phyloP scores from a whole-genome alignment of 306 rosid species.

The Datisca glomerata region DNA sequence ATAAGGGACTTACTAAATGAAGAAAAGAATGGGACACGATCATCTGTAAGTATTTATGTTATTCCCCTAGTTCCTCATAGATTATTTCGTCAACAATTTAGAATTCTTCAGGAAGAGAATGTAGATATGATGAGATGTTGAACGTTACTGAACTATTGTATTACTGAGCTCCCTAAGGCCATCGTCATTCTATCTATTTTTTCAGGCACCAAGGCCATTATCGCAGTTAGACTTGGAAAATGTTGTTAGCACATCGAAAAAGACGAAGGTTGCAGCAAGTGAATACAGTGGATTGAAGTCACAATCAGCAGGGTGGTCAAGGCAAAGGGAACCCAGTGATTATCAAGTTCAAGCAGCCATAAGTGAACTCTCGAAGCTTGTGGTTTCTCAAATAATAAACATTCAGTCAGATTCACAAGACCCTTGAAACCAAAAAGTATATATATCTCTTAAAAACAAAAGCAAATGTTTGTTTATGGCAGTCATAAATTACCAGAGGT shows the following conservation, averaged over 20 bases:
- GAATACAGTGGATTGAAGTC: constrained; percentile 49
- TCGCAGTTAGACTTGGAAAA: constrained; percentile 58
- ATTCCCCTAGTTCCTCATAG: too few relatives aligned
- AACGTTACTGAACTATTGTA: constrained; percentile 3
- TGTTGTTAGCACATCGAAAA: constrained; percentile 50
- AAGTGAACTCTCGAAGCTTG: constrained; percentile 61
- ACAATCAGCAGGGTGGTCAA: constrained; percentile 34
- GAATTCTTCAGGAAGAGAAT: not conserved
- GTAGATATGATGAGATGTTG: constrained; percentile 10
- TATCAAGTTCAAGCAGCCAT: constrained; percentile 62
- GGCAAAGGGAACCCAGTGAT: constrained; percentile 46
- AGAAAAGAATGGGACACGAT: constrained; percentile 58
- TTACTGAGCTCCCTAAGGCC: too few relatives aligned
- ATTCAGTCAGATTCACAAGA: constrained; percentile 54
- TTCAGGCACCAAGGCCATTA: constrained; percentile 62
- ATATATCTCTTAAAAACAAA: too few relatives aligned
- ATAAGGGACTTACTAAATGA: constrained; percentile 68
- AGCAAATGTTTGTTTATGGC: too few relatives aligned
- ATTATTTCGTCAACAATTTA: not conserved
- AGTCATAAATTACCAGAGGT: too few relatives aligned
- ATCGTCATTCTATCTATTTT: constrained; percentile 4
- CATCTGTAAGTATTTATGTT: constrained; percentile 65
- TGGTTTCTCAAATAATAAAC: constrained; percentile 67
- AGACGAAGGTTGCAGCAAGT: constrained; percentile 73
- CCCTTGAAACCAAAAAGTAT: too few relatives aligned